These are phyloP conservation scores for Aspergillus sp. DNA, from an alignment of 2,329 filamentous ascomycete genomes.

Conservation along the genomic window DNA sequence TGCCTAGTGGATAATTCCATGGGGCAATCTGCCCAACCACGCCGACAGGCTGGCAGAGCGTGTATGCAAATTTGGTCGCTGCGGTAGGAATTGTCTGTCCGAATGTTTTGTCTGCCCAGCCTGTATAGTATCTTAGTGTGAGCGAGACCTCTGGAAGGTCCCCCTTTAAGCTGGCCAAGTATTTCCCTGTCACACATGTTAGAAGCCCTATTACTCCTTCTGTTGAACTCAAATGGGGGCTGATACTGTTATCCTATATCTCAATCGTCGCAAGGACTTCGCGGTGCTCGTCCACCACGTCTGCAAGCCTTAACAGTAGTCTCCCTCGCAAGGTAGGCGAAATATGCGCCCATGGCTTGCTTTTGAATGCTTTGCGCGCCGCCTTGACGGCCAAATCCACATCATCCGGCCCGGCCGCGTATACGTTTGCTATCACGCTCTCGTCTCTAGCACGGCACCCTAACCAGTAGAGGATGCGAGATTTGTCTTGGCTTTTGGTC, in stretches of 20 bases:
- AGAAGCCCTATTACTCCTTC: no score
- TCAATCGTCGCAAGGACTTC: slow-evolving; percentile 69
- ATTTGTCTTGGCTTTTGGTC: no score
- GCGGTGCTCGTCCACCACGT: slow-evolving; percentile 68
- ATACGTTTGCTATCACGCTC: slow-evolving; percentile 70
- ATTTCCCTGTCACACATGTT: slow-evolving; percentile 49
- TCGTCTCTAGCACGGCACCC: slow-evolving; percentile 53
- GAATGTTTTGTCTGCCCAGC: slow-evolving; percentile 89
- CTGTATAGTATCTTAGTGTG: slow-evolving; percentile 81
- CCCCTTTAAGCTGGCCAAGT: slow-evolving; percentile 57
- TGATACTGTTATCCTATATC: slow-evolving; percentile 73
- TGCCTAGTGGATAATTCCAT: slow-evolving; percentile 85
- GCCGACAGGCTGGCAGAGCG: slow-evolving; percentile 75
- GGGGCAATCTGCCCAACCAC: slow-evolving; percentile 88
- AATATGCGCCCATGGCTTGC: slow-evolving; percentile 40
- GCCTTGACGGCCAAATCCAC: slow-evolving; percentile 39
- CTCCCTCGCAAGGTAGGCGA: slow-evolving; percentile 63
- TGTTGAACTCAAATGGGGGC: slow-evolving; percentile 15
- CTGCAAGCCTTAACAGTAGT: slow-evolving; percentile 71
- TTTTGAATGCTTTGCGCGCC: slow-evolving; percentile 40
- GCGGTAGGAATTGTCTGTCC: slow-evolving; percentile 71
- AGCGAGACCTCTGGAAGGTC: slow-evolving; percentile 72
- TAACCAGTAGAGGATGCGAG: not conserved
- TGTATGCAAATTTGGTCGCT: slow-evolving; percentile 79
- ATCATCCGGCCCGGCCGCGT: slow-evolving; percentile 55